phyloP scores from a whole-genome alignment of 805 yeast genomes.

The Candida lessepsii region DNA sequence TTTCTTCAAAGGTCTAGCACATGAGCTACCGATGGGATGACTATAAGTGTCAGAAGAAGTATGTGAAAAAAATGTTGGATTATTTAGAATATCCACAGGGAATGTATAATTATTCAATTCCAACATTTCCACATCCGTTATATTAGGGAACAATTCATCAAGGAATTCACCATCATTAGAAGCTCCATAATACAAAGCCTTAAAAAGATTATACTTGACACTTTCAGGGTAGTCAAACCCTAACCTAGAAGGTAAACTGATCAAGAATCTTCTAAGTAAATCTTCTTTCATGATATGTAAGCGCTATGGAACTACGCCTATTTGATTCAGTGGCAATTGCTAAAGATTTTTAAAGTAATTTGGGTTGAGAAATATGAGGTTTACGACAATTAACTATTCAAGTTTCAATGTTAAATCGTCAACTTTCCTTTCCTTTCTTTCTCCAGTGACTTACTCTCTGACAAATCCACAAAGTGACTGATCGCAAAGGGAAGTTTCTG shows the following conservation, averaged over 20 bases:
- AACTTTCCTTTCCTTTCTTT: too few relatives aligned
- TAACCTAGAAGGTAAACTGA: conserved; percentile 23
- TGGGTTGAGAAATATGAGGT: too few relatives aligned
- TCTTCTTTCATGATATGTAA: conserved; percentile 22
- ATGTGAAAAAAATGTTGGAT: conserved; percentile 16
- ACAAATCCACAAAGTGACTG: neutral
- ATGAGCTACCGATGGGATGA: conserved; percentile 61
- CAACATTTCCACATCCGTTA: conserved; percentile 18
- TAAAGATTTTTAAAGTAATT: too few relatives aligned
- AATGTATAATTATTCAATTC: conserved; percentile 14
- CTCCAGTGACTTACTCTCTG: too few relatives aligned
- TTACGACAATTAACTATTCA: too few relatives aligned
- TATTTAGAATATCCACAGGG: conserved; percentile 5
- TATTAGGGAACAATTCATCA: conserved; percentile 31
- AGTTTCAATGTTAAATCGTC: too few relatives aligned
- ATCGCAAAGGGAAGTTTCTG: conserved; percentile 8
- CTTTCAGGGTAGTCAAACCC: conserved; percentile 15
- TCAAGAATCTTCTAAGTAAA: conserved; percentile 25
- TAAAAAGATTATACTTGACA: conserved; percentile 23
- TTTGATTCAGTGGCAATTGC: too few relatives aligned
- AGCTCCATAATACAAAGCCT: conserved; percentile 30
- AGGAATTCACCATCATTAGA: conserved; percentile 40
- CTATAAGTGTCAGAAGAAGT: conserved; percentile 16
- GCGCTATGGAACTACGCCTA: too few relatives aligned
- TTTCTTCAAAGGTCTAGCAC: conserved; percentile 59